Conservation (phyloP, 2,329 filamentous ascomycete species). For the Epichloe gansuensis region DNA sequence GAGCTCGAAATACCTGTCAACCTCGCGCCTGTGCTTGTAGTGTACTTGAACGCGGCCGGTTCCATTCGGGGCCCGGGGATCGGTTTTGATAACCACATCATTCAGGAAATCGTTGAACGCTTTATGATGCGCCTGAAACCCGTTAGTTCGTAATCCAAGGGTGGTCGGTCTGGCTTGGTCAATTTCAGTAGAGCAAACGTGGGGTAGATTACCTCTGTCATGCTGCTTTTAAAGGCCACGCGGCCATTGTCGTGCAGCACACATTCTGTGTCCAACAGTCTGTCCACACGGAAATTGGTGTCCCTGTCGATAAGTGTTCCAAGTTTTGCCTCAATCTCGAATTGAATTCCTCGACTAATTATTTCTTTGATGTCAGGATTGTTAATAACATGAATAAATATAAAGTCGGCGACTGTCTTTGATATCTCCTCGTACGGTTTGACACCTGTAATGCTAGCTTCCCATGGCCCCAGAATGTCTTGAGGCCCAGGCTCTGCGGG, state of each 20-base stretch:
- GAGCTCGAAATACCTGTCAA: slow-evolving; percentile 74
- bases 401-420: slow-evolving; percentile 67
- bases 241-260: slow-evolving; percentile 49
- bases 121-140: slow-evolving; percentile 59
- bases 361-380: slow-evolving; percentile 54
- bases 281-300: slow-evolving; percentile 52
- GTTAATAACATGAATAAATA: slow-evolving; percentile 58
- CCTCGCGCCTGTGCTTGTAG: slow-evolving; percentile 72
- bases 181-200: not conserved
- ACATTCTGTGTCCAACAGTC: slow-evolving; percentile 58
- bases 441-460: slow-evolving; percentile 54
- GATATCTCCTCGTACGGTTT: slow-evolving; percentile 63
- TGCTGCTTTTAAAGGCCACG: slow-evolving; percentile 69
- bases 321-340: slow-evolving; percentile 92
- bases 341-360: slow-evolving; percentile 50
- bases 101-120: slow-evolving; percentile 79
- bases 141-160: slow-evolving; percentile 9
- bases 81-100: slow-evolving; percentile 43
- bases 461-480: slow-evolving; percentile 43
- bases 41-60: slow-evolving; percentile 48
- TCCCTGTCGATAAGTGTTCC: slow-evolving; percentile 67
- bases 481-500: slow-evolving; percentile 18
- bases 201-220: slow-evolving; percentile 60
- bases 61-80: slow-evolving; percentile 37
- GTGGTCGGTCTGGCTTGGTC: too few species aligned